A percentile compares a stretch with the other conserved stretches of the same genome.
These are phyloP conservation scores for Termitomyces eurrhizus DNA, from an alignment of 768 basidiomycete genomes.

Conservation along the genomic window DNA sequence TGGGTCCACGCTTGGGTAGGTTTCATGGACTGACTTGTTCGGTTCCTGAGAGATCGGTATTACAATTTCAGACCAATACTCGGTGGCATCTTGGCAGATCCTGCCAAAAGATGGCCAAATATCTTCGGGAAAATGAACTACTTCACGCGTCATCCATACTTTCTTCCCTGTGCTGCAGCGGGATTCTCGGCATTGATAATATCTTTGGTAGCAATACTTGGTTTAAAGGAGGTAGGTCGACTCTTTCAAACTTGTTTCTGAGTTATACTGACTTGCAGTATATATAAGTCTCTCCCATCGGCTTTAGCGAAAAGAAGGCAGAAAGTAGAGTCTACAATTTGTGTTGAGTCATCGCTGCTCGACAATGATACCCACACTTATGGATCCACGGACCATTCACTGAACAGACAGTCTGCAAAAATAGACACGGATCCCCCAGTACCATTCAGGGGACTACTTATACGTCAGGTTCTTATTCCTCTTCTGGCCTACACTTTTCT, in stretches of 20 bases:
- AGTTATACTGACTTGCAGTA: background rate
- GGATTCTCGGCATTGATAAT: constrained; percentile 30
- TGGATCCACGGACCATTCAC: constrained; percentile 3
- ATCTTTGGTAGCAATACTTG: constrained; percentile 29
- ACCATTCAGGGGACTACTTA: constrained; percentile 19
- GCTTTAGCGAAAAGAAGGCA: constrained; percentile 10
- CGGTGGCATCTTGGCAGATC: constrained; percentile 60
- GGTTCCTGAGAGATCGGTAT: background rate
- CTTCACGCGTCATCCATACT: constrained; percentile 37
- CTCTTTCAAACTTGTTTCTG: background rate
- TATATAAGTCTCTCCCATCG: constrained; percentile 16
- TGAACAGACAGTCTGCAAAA: background rate
- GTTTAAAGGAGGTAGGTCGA: constrained; percentile 38
- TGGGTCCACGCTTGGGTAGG: constrained; percentile 22
- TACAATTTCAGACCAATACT: constrained; percentile 47
- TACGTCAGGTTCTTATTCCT: constrained; percentile 22
- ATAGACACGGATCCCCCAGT: constrained; percentile 8
- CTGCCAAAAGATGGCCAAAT: constrained; percentile 56
- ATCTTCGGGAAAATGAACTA: constrained; percentile 43
- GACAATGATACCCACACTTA: constrained; percentile 8
- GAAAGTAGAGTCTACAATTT: background rate
- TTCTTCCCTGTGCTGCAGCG: constrained; percentile 43
- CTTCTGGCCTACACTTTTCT: constrained; percentile 23
- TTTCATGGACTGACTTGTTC: background rate
- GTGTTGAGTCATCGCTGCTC: constrained; percentile 6